Base-by-base conservation (phyloP, 306 rosid genomes). In the Ziziphus jujuba region DNA sequence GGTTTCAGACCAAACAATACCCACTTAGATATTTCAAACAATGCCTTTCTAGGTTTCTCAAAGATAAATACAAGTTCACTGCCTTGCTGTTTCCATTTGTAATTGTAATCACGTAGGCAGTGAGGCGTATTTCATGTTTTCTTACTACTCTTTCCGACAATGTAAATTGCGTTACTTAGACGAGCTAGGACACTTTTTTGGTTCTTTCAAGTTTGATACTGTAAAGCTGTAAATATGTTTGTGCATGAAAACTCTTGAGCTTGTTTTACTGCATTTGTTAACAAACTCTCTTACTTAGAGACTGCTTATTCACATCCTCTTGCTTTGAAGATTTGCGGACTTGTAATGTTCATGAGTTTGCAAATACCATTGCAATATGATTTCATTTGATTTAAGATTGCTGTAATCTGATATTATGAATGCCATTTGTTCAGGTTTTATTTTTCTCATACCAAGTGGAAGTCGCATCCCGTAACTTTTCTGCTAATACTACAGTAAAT, bases 1-100 rank as follows among this genome's bases (percentile, higher is more conserved):
- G 51, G 91, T 89, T 43, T 83, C 96, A 0, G 85, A 81, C 5
- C 91, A 80, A 48, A 72, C 61, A 25, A 33, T 56, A 61, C 48
- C 5, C 12, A n/a, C 61, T 33, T 49, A 49, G 20, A 3, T 15
- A 14, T n/a, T 14, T 49, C 21, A 4, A n/a, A 3, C 54, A 49
- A 6, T 49, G 54, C 22, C 70, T 13, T 45, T 44, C 10, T 81
- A 71, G 73, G 63, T 67, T 63, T 43, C 50, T 47, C 16, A 31
- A 73, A 40, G 52, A 51, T 63, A 33, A 56, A 51, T 49, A 51
- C 59, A 33, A 56, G 45, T 68, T 49, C 69, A 36, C 23, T 14
- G 20, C 67, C 57, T 51, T 36, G 5, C 52, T 72, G 68, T 51
- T 60, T 59, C 49, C 65, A 60, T 36, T 66, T n/a, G 71, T 69